A percentile compares a stretch with the other conserved stretches of the same genome.
These are phyloP conservation scores for Xylaria sp. DNA, from an alignment of 2,329 filamentous ascomycete genomes.

Conservation along the genomic window DNA sequence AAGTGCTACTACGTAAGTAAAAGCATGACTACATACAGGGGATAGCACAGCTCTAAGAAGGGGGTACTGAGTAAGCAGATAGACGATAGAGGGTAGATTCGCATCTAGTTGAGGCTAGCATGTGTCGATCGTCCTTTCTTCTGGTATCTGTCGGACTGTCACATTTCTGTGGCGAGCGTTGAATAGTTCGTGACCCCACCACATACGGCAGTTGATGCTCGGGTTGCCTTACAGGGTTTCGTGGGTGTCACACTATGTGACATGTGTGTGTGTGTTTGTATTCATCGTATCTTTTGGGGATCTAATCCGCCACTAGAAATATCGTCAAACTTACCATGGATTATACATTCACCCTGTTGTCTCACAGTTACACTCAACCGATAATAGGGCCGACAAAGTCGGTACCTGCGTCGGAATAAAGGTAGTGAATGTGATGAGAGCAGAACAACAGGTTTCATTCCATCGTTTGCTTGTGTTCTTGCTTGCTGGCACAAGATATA, in stretches of 20 bases:
- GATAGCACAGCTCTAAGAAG: too few species aligned
- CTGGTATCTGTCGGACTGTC: too few species aligned
- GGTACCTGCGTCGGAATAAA: neutral
- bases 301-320: too few species aligned
- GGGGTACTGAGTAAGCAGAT: too few species aligned
- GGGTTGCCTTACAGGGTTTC: too few species aligned
- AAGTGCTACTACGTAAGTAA: too few species aligned
- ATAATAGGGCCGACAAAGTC: neutral
- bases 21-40: too few species aligned
- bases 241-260: neutral
- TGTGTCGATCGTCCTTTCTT: neutral
- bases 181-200: neutral
- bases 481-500: neutral
- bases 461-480: neutral
- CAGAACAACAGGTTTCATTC: neutral
- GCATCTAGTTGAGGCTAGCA: neutral
- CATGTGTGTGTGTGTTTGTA: too few species aligned
- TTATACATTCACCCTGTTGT: too few species aligned
- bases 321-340: too few species aligned
- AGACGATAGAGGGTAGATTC: neutral
- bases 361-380: too few species aligned
- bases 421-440: neutral
- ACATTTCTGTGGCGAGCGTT: neutral
- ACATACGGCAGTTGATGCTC: neutral
- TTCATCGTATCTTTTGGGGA: too few species aligned